A percentile compares a stretch with the other conserved stretches of the same genome.
Evolutionary conservation across 176 grass and related monocot species (phyloP).

Genomic region (Triticum dicoccoides): DNA sequence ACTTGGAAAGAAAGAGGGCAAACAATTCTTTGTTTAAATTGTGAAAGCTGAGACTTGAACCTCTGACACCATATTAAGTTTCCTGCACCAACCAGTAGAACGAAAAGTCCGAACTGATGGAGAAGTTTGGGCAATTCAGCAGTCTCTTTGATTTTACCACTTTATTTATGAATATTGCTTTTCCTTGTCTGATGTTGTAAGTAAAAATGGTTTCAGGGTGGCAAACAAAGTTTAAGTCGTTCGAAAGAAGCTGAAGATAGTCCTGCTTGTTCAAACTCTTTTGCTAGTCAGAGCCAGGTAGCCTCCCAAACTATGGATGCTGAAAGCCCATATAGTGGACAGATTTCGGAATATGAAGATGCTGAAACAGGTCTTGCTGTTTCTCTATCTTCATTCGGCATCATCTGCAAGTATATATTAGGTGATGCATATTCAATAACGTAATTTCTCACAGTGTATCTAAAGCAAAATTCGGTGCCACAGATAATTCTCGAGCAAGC

Average conservation of each 20-base stretch:
- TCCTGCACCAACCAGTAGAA: too few relatives aligned
- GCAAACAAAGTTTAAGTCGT: conserved; percentile 69
- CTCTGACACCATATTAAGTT: too few relatives aligned
- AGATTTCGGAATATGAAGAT: conserved; percentile 97
- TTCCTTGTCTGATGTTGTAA: neutral
- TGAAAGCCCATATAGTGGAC: conserved; percentile 90
- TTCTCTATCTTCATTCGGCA: conserved; percentile 56
- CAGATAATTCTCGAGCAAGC: conserved; percentile 90
- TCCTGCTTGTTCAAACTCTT: conserved; percentile 89
- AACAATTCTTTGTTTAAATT: too few relatives aligned
- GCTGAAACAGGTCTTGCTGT: conserved; percentile 92
- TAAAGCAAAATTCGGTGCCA: conserved; percentile 90
- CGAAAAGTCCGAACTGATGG: too few relatives aligned
- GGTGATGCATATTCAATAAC: conserved; percentile 59
- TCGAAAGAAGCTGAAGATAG: conserved; percentile 88
- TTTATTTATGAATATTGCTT: conserved; percentile 16
- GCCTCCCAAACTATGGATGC: conserved; percentile 79
- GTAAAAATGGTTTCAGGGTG: conserved; percentile 60
- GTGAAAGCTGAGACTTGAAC: too few relatives aligned
- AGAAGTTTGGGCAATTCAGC: neutral
- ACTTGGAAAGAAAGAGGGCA: too few relatives aligned
- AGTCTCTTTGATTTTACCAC: neutral
- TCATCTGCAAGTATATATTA: conserved; percentile 63
- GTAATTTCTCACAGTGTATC: conserved; percentile 72
- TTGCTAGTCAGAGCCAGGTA: conserved; percentile 75